These are phyloP conservation scores for Entomortierella lignicola DNA, from an alignment of 192 early-diverging fungal species.

Conservation along the genomic window DNA sequence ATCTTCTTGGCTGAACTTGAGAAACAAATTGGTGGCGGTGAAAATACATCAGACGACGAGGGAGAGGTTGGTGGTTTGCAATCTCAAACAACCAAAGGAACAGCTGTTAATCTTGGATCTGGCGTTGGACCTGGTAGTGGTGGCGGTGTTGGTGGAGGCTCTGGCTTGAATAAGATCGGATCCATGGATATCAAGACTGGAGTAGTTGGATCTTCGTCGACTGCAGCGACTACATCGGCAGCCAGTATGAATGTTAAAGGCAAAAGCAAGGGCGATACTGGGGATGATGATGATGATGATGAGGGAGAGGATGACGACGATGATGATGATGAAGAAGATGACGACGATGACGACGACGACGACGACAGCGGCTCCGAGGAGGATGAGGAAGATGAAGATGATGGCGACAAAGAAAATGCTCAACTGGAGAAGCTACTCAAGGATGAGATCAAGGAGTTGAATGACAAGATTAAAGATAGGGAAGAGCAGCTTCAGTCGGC, in stretches of 20 bases:
- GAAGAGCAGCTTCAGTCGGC: slow-evolving; percentile 64
- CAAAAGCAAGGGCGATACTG: slow-evolving; percentile 54
- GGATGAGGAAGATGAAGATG: slow-evolving; percentile 62
- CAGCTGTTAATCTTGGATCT: too few species aligned
- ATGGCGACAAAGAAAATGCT: slow-evolving; percentile 62
- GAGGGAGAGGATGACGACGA: slow-evolving; percentile 39
- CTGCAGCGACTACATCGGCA: not conserved
- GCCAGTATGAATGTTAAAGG: slow-evolving; percentile 5
- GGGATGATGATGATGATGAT: slow-evolving; percentile 55
- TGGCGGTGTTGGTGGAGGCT: not conserved
- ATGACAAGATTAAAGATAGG: slow-evolving; percentile 67
- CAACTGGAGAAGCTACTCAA: slow-evolving; percentile 62
- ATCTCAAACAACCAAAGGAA: not conserved
- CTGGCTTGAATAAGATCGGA: not conserved
- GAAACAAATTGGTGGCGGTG: slow-evolving; percentile 56
- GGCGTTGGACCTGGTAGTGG: not conserved
- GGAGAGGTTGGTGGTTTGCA: slow-evolving; percentile 16
- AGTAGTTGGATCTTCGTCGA: not conserved
- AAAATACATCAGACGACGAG: slow-evolving; percentile 50
- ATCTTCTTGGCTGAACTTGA: slow-evolving; percentile 54
- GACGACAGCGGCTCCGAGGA: slow-evolving; percentile 66
- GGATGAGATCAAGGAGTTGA: slow-evolving; percentile 75
- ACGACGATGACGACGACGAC: slow-evolving; percentile 62
- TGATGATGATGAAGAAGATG: slow-evolving; percentile 54
- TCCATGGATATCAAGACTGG: not conserved